phyloP scores from a whole-genome alignment of 768 basidiomycete genomes.

The Tulasnella sp. region DNA sequence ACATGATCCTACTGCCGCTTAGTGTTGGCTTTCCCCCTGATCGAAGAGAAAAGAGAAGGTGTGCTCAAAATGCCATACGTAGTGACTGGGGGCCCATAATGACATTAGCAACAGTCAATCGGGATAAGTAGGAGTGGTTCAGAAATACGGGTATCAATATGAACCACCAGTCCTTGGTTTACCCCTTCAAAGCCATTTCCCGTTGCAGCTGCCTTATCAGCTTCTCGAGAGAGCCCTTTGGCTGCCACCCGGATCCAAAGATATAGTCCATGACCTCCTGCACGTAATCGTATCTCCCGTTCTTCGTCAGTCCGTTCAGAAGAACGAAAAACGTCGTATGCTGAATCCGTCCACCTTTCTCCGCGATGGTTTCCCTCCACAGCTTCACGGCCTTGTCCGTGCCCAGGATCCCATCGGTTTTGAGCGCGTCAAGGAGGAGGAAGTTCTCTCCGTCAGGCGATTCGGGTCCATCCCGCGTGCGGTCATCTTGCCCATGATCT shows the following conservation, averaged over 20 bases:
- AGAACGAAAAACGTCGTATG: not conserved
- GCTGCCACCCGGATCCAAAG: not conserved
- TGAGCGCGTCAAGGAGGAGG: conserved; percentile 54
- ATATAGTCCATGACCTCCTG: conserved; percentile 8
- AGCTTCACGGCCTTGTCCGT: conserved; percentile 45
- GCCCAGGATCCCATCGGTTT: conserved; percentile 33
- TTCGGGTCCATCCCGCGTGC: conserved; percentile 42
- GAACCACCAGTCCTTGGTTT: too few species aligned
- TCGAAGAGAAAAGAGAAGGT: too few species aligned
- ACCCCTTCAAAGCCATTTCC: not conserved
- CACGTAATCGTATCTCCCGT: not conserved
- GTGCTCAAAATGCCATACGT: too few species aligned
- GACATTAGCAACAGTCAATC: too few species aligned
- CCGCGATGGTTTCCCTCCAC: conserved; percentile 45
- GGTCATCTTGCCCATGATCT: conserved; percentile 50
- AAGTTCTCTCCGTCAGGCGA: conserved; percentile 64
- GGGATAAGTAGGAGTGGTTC: too few species aligned
- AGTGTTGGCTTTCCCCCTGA: too few species aligned
- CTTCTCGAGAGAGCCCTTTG: not conserved
- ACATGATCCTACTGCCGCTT: too few species aligned
- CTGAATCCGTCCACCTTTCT: conserved; percentile 19
- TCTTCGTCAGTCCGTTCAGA: not conserved
- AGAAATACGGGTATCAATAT: too few species aligned
- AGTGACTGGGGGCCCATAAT: too few species aligned
- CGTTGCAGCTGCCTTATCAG: not conserved